Percentiles rank a stretch among this genome's conserved stretches.
Evolutionary conservation across 2,329 filamentous ascomycete genomes (phyloP).

Genomic region (Microascus cirrosus): DNA sequence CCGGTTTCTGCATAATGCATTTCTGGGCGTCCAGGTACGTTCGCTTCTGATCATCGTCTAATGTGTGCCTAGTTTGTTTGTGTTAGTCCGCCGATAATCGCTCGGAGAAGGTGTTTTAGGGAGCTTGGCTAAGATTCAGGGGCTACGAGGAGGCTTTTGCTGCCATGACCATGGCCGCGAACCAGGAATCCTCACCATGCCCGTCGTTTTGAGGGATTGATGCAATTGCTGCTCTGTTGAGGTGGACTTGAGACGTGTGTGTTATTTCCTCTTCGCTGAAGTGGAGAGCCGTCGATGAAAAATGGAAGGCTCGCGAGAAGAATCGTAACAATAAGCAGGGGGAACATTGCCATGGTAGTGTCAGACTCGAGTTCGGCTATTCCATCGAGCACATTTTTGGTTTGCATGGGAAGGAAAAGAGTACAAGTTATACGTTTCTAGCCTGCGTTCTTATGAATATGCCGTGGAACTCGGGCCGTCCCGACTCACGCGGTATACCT

Average conservation of each 20-base stretch:
- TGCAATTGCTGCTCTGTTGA: neutral
- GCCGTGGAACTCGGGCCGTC: too few species aligned
- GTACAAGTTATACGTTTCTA: too few species aligned
- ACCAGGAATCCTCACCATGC: neutral
- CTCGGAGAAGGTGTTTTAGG: neutral
- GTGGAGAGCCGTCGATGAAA: neutral
- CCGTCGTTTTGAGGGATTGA: neutral
- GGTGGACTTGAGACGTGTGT: neutral
- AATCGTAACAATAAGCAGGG: neutral
- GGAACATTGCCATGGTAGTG: too few species aligned
- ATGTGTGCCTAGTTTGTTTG: neutral
- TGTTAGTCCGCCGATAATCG: neutral
- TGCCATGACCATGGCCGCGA: neutral
- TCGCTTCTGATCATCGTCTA: conserved; percentile 5
- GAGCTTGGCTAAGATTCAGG: neutral
- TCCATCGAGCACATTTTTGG: too few species aligned
- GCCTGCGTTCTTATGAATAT: too few species aligned
- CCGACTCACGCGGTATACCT: too few species aligned
- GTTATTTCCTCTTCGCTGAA: neutral
- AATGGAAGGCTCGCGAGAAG: neutral
- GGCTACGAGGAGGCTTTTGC: neutral
- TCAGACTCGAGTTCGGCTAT: too few species aligned
- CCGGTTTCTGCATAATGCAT: conserved; percentile 5
- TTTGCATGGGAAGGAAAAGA: too few species aligned
- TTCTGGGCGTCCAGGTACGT: conserved; percentile 6